Percentiles rank a stretch among this genome's conserved stretches.
Evolutionary conservation across 2,329 filamentous ascomycete species (phyloP).

Genomic region (Colletotrichum tropicale): DNA sequence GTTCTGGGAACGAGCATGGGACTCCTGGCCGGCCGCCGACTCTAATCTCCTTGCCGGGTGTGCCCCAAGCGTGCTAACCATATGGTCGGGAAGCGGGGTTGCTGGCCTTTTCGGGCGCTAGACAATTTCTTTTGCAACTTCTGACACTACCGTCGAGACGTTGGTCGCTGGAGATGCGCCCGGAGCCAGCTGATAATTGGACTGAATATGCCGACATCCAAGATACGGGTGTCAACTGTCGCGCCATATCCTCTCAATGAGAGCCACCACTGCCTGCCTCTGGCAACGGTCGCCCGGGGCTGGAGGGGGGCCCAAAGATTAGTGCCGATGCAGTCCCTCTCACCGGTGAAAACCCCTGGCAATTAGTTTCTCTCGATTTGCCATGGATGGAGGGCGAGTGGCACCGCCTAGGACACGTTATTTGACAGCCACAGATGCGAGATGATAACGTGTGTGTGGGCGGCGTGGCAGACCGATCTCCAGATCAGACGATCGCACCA

Average conservation of each 20-base stretch:
- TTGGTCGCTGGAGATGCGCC: neutral
- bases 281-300: neutral
- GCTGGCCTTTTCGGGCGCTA: constrained; percentile 3
- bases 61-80: neutral
- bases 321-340: constrained; percentile 7
- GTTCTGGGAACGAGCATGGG: neutral
- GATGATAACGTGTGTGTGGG: constrained; percentile 14
- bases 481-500: constrained; percentile 23
- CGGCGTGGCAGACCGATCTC: constrained; percentile 20
- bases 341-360: neutral
- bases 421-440: constrained; percentile 2
- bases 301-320: neutral
- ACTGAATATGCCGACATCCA: neutral
- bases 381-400: neutral
- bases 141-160: constrained; percentile 1
- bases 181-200: neutral
- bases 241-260: neutral
- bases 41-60: neutral
- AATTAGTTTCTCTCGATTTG: neutral
- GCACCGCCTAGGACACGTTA: neutral
- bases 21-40: neutral
- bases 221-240: neutral
- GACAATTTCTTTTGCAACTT: constrained; percentile 7
- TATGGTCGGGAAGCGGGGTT: constrained; percentile 17
- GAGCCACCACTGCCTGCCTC: neutral